A percentile compares a stretch with the other conserved stretches of the same genome.
Conservation (phyloP, 305 asterid genomes). For the Fraxinus ornus region DNA sequence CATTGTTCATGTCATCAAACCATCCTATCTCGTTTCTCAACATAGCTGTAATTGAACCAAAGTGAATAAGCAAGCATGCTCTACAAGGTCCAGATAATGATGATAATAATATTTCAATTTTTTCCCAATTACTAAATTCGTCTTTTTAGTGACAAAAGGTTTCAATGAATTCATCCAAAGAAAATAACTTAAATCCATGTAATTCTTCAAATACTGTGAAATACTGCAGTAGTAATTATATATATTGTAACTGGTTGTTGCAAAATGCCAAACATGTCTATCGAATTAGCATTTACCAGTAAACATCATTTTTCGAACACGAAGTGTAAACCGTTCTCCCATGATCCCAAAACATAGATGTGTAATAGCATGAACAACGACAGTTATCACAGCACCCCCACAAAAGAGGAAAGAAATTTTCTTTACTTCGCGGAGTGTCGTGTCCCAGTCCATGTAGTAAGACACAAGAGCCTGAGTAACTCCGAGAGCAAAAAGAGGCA, state of each 20-base stretch:
- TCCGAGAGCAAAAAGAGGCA: constrained; percentile 96
- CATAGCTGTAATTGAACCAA: constrained; percentile 64
- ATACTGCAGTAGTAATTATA: background rate
- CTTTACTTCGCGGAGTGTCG: constrained; percentile 76
- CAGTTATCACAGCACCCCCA: constrained; percentile 76
- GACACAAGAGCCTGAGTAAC: constrained; percentile 95
- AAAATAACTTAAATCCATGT: background rate
- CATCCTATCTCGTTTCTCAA: constrained; percentile 92
- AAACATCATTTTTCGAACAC: constrained; percentile 86
- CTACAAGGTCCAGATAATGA: background rate
- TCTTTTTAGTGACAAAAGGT: background rate
- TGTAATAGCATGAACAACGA: constrained; percentile 69
- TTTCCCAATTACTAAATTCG: background rate
- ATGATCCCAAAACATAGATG: constrained; percentile 86
- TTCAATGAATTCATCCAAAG: background rate
- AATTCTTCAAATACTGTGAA: background rate
- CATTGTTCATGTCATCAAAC: constrained; percentile 75
- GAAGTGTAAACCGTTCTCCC: constrained; percentile 89
- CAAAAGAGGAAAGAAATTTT: constrained; percentile 80
- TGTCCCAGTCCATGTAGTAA: constrained; percentile 96
- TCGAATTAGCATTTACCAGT: constrained; percentile 44
- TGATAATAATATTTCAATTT: background rate
- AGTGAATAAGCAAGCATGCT: background rate
- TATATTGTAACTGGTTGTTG: too few relatives aligned
- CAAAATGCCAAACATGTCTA: constrained; percentile 4